phyloP scores from a whole-genome alignment of 225 moss, liverwort and hornwort species.

The Lunularia cruciata region DNA sequence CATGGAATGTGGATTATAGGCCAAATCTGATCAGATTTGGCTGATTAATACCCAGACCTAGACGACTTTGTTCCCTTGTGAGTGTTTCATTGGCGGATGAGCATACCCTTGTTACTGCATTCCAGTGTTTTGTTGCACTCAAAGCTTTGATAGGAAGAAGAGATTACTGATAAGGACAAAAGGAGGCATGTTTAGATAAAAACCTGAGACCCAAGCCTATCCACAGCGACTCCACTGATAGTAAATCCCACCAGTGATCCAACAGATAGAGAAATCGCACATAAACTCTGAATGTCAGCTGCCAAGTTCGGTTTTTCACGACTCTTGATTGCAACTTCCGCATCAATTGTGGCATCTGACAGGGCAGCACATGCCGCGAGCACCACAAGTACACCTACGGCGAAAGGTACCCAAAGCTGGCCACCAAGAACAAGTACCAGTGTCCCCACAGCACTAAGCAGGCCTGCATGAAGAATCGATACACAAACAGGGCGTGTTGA shows the following conservation, averaged over 20 bases:
- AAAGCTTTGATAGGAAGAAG: not conserved
- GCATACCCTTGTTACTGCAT: not conserved
- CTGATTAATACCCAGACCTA: no score
- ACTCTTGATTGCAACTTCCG: slow-evolving; percentile 82
- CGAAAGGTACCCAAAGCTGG: slow-evolving; percentile 67
- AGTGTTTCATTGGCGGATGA: not conserved
- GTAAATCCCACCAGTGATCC: slow-evolving; percentile 75
- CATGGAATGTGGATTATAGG: not conserved
- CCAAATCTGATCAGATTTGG: not conserved
- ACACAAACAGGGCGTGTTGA: not conserved
- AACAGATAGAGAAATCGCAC: slow-evolving; percentile 55
- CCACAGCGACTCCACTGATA: slow-evolving; percentile 70
- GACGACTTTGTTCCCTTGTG: not conserved
- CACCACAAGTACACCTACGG: slow-evolving; percentile 69
- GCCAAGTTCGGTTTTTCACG: slow-evolving; percentile 73
- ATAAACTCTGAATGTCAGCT: slow-evolving; percentile 81
- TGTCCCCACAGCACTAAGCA: slow-evolving; percentile 49
- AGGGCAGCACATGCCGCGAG: slow-evolving; percentile 56
- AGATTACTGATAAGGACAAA: not conserved
- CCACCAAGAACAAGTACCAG: slow-evolving; percentile 66
- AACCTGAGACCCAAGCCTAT: slow-evolving; percentile 80
- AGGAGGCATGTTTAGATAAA: slow-evolving; percentile 8
- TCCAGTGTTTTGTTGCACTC: not conserved
- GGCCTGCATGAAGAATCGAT: slow-evolving; percentile 38
- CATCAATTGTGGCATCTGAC: slow-evolving; percentile 94